Conservation (phyloP, 768 basidiomycete genomes). For the Pulveroboletus sp. region DNA sequence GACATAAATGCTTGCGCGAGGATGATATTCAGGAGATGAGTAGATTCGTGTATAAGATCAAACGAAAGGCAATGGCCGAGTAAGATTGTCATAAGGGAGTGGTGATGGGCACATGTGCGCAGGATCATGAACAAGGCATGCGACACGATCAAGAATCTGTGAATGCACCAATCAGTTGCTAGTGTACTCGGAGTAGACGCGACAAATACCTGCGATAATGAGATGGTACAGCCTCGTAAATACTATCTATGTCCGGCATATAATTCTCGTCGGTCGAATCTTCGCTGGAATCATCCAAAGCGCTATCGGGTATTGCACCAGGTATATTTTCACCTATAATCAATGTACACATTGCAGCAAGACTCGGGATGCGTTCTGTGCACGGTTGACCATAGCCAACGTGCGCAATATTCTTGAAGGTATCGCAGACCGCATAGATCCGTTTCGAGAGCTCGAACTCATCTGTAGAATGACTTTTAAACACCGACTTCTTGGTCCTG, state of each 20-base stretch:
- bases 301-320: slow-evolving; percentile 9
- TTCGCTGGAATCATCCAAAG: slow-evolving; percentile 17
- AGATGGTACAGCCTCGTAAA: slow-evolving; percentile 52
- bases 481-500: slow-evolving; percentile 30
- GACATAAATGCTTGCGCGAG: slow-evolving; percentile 37
- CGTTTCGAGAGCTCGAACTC: slow-evolving; percentile 42
- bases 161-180: slow-evolving; percentile 1
- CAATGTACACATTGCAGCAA: slow-evolving; percentile 45
- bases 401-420: slow-evolving; percentile 48
- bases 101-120: slow-evolving; percentile 40
- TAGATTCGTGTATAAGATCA: slow-evolving; percentile 40
- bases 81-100: slow-evolving; percentile 45
- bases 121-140: slow-evolving; percentile 51
- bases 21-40: slow-evolving; percentile 37
- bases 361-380: slow-evolving; percentile 28
- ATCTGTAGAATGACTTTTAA: slow-evolving; percentile 32
- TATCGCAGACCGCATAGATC: slow-evolving; percentile 51
- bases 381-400: slow-evolving; percentile 28
- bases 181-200: slow-evolving; percentile 4
- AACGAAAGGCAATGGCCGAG: slow-evolving; percentile 49
- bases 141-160: slow-evolving; percentile 45
- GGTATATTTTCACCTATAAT: slow-evolving; percentile 46
- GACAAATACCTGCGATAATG: slow-evolving; percentile 44
- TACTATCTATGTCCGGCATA: slow-evolving; percentile 27
- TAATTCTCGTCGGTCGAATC: slow-evolving; percentile 24